Base-by-base conservation (phyloP, 306 rosid species). In the Dalbergia oliveri region DNA sequence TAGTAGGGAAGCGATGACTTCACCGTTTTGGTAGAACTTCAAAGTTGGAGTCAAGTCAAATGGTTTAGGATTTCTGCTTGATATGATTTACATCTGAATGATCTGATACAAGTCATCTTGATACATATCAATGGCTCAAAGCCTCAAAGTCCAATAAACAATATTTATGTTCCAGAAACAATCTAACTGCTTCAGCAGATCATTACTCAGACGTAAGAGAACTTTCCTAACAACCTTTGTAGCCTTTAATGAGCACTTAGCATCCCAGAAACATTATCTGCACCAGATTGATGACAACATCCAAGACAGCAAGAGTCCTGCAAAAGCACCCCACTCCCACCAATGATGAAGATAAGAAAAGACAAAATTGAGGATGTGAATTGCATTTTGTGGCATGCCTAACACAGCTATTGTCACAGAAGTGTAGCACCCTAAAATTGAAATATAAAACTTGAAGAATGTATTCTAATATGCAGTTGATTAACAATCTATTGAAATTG, bases 281-380 rank as follows among this genome's bases (percentile, higher is more conserved):
- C 63, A 51, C 6, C 33, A n/a, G 6, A 65, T 31, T 53, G 43
- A 18, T 51, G 39, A 16, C 37, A 76, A 65, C 26, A 76, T 51
- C 73, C 65, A 76, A 8, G 65, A 76, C 11, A 76, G 56, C 26
- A 76, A 34, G 5, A 76, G 11, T 65, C 31, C 81, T 76, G 81
- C 63, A 54, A 54, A 63, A 64, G 18, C 54, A 47, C 43, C 54
- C 60, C 59, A 69, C 23, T 13, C 80, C 61, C 60, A 50, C 3
- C 49, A 34, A 31, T 2, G 37, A 31, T 47, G 16, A 75, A 61
- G 16, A 75, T 47, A 61, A 26, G 49, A 3, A 44, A 44, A 14
- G 19, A 39, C 54, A 18, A 11, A 58, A 3, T 37, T 11, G 63
- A 35, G 26, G 56, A 15, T 50, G 47, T 54, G 19, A 35, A 10